A percentile compares a stretch with the other conserved stretches of the same genome.
Evolutionary conservation across 2,329 filamentous ascomycete genomes (phyloP).

Genomic region (Botrytis medusae): DNA sequence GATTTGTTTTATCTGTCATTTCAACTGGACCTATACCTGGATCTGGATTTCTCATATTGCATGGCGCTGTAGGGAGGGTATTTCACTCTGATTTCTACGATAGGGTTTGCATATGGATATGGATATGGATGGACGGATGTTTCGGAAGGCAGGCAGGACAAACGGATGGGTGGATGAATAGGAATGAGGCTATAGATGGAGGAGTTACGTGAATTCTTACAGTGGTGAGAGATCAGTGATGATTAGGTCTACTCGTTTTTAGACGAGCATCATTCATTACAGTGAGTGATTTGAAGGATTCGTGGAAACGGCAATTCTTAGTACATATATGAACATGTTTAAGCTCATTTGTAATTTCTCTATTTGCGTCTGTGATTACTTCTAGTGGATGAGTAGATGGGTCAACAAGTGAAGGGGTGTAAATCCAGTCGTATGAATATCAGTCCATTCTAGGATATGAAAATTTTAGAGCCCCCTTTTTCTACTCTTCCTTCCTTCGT

Average conservation of each 20-base stretch:
- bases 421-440: background rate
- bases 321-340: background rate
- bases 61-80: conserved; percentile 14
- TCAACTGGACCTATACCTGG: conserved; percentile 8
- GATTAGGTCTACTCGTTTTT: background rate
- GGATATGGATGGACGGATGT: background rate
- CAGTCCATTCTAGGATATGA: background rate
- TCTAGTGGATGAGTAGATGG: background rate
- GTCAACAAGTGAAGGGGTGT: background rate
- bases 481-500: background rate
- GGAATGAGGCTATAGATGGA: background rate
- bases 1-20: conserved; percentile 2
- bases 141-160: conserved; percentile 1
- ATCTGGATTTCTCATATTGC: background rate
- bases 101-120: conserved; percentile 13
- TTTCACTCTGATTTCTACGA: background rate
- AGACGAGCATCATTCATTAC: background rate
- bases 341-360: background rate
- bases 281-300: background rate
- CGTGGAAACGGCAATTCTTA: background rate
- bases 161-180: background rate
- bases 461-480: background rate
- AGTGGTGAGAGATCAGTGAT: background rate
- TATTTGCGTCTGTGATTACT: background rate
- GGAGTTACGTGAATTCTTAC: background rate